Evolutionary conservation across 1,284 basidiomycete genomes (phyloP), one percentile per base, ranked within the genome.

Genomic region (Paramarasmius palmivorus): DNA sequence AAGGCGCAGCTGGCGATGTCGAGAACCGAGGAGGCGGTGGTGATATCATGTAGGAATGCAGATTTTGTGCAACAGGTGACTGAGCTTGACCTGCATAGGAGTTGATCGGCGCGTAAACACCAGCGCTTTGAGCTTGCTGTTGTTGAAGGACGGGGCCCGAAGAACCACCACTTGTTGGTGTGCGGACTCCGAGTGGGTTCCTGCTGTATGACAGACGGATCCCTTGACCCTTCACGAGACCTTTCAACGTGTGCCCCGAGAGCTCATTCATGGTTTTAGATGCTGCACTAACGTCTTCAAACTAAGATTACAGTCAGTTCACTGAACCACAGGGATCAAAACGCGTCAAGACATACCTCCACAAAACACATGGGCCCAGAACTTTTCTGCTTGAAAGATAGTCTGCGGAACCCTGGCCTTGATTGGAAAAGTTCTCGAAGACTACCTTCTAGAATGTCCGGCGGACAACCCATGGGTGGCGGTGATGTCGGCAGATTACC

Each of bases 351-450:
- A 70, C 75, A 49, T 68, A 92, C 90, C 83, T 95, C 93, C 46
- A 95, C 92, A 69, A 98, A 97, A 70, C 95, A 98, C 95, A 97
- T 97, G 3, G 95, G 94, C 1, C 95, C 93, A 61, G 95, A 95
- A 66, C 83, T 91, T 77, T 99, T 99, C 68, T 96, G 93, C 55
- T 94, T 81, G 77, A 95, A 98, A 63, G 90, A 95, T 61, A 99
- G 81, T 64, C 95, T 91, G 54, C 93, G 88, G 73, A 88, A 99
- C 3, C 95, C 95, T 1, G 83, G 81, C 39, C 87, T 87, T 35
- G 79, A 78, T 38, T 81, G 78, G 69, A 99, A 98, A 44, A 96
- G 74, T 35, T 85, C 84, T 55, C 92, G 81, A 15, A 99, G 77
- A 44, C 84, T 86, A 52, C 93, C 92, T 70, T 98, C 93, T 1